Base-by-base conservation (phyloP, 2,329 filamentous ascomycete genomes). In the Verticillium alfalfae region DNA sequence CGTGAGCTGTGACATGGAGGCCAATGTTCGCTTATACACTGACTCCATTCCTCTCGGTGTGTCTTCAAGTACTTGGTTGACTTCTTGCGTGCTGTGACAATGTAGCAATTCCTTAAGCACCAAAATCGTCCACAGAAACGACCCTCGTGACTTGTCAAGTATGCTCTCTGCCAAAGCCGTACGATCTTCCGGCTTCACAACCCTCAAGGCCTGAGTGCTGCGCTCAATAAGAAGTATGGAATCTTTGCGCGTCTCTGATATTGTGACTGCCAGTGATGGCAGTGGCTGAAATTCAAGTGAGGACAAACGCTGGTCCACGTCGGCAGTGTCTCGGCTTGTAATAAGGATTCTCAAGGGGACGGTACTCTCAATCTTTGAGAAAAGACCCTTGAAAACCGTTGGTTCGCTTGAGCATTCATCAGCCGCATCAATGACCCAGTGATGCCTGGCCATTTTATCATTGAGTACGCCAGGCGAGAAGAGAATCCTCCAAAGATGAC, bases 61-160 rank as follows among this genome's bases (percentile, higher is more conserved):
- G 5, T 71, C 67, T 55, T 73, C 69, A 15, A 78, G 66, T 18
- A 72, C 64, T 34, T 68, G 61, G 1, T 70, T 61, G 31, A 75
- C 69, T 31, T 72, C 73, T 45, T 69, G 67, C 57, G 64, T 64
- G 54, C 67, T 72, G 64, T 73, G 66, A 34, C 67, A 70, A 13
- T 61, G 61, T 8, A 56, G 12, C 2, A 76, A 66, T 60, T 75
- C 70, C 15, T 72, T 65, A 3, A 77, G 66, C 1, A 76, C 71
- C 39, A 76, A 59, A 13, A 63, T 65, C 12, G 69, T 72, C 75
- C 74, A 78, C 34, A 76, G 63, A 61, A 78, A 76, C 18, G 68
- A 75, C 2, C 72, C 73, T 36, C 67, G 67, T 7, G 75, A 73
- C 58, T 75, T 77, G 16, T 68, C 61, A 22, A 77, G 58, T 13